Percentiles rank a stretch among this genome's conserved stretches.
Evolutionary conservation across 352 stramenopile species (phyloP).

Genomic region (Blastocystis hominis): DNA sequence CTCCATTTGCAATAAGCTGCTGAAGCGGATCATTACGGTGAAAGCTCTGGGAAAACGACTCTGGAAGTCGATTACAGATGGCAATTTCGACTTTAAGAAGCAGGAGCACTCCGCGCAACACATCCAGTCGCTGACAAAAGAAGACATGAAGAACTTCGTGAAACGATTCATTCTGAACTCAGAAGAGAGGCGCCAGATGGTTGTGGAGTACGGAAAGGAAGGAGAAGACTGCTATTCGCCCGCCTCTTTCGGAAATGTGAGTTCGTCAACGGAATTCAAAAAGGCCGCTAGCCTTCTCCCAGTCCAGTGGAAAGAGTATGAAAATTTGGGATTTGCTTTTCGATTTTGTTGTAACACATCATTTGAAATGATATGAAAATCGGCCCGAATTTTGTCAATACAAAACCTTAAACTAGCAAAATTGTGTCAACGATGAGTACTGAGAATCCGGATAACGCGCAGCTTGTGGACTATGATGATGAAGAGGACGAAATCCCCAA

Average conservation of each 20-base stretch:
- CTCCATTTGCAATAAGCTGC: neutral
- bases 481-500: conserved; percentile 10
- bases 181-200: neutral
- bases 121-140: neutral
- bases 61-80: neutral
- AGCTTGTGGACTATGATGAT: conserved; percentile 58
- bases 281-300: neutral
- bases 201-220: conserved; percentile 29
- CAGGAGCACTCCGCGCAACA: neutral
- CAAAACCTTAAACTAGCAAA: neutral
- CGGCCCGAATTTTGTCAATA: neutral
- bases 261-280: neutral
- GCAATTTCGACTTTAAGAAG: neutral
- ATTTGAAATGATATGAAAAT: neutral
- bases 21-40: neutral
- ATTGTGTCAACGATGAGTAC: conserved; percentile 38
- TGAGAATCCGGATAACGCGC: conserved; percentile 35
- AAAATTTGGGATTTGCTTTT: neutral
- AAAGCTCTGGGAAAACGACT: neutral
- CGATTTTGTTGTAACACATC: neutral
- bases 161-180: neutral
- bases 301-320: conserved; percentile 28
- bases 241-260: neutral
- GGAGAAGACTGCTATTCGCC: neutral
- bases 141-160: neutral